Evolutionary conservation across 139 green algal genomes (phyloP).

Genomic region (Picochlorum sp.): DNA sequence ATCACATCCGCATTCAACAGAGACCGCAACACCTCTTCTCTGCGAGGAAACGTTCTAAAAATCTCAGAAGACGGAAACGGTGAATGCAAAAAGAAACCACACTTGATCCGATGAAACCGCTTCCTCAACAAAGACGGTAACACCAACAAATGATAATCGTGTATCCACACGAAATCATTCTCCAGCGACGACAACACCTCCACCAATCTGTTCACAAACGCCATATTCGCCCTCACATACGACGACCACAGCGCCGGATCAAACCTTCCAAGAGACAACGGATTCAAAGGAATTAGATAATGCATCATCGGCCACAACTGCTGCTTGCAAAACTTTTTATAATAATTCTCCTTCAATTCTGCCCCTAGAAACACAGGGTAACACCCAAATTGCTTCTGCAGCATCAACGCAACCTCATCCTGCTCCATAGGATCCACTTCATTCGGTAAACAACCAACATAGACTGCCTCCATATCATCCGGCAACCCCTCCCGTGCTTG

Average conservation of each 20-base stretch:
- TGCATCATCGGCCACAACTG: slow-evolving; percentile 97
- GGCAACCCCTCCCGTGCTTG: slow-evolving; percentile 81
- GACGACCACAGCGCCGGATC: slow-evolving; percentile 84
- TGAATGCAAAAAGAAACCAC: slow-evolving; percentile 93
- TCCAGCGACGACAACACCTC: slow-evolving; percentile 61
- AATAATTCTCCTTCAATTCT: slow-evolving; percentile 84
- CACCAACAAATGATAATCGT: slow-evolving; percentile 99
- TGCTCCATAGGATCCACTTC: slow-evolving; percentile 75
- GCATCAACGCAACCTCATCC: slow-evolving; percentile 58
- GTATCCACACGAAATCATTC: slow-evolving; percentile 94
- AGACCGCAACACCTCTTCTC: slow-evolving; percentile 78
- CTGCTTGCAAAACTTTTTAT: slow-evolving; percentile 98
- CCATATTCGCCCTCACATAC: slow-evolving; percentile 97
- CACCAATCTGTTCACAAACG: slow-evolving; percentile 70
- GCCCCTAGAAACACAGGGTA: slow-evolving; percentile 81
- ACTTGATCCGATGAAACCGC: slow-evolving; percentile 57
- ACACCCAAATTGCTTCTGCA: slow-evolving; percentile 71
- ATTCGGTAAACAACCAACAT: slow-evolving; percentile 69
- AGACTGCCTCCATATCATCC: slow-evolving; percentile 64
- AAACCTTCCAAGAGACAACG: slow-evolving; percentile 64
- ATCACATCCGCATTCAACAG: slow-evolving; percentile 83
- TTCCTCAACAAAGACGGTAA: slow-evolving; percentile 88
- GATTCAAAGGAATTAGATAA: slow-evolving; percentile 88
- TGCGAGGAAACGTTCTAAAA: slow-evolving; percentile 70
- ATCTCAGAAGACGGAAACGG: slow-evolving; percentile 85